Evolutionary conservation across 345 rosid species (phyloP), one percentile per base, ranked within the genome.

Genomic region (Euphorbia pulcherrima): DNA sequence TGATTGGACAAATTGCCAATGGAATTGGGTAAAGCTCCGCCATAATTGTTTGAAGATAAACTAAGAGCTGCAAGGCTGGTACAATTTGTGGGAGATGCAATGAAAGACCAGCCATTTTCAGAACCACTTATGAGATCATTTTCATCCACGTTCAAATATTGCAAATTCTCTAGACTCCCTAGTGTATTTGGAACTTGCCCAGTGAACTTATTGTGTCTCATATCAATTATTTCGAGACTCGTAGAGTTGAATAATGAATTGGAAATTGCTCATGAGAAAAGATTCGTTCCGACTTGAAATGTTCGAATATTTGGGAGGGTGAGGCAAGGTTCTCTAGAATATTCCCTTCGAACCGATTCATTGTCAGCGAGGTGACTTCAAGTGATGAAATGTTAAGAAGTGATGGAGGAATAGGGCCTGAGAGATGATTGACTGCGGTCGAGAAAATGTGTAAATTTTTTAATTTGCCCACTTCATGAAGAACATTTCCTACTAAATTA

Each of bases 181-280:
- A 59, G 30, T 1, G 58, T 54, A 28, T 5, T 35, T 59, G 63
- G 63, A 59, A 59, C 63, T 59, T 59, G 63, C 6, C 63, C 63
- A 12, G 0, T n/a, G 0, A 59, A 29, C 1, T 17, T 59, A 6
- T 29, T 30, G 1, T 27, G 0, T 4, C 8, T 0, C 7, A 59
- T 0, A 9, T 6, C 13, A 2, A 59, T 0, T 1, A 0, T 0
- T 59, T 14, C 41, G n/a, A 17, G n/a, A 14, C n/a, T 30, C 6
- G 63, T 29, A 29, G 63, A 40, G 33, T 59, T 59, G 41, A 23
- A 30, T 14, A 59, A 30, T 5, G 63, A 59, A 28, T 30, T 20
- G 7, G 63, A 41, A n/a, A 80, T 71, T 4, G 24, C 2, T 0
- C 83, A 83, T 0, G 59, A 68, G 51, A 83, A 56, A 17, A 35